Base-by-base conservation (phyloP, 495 filamentous ascomycete species). In the Xylaria castorea region DNA sequence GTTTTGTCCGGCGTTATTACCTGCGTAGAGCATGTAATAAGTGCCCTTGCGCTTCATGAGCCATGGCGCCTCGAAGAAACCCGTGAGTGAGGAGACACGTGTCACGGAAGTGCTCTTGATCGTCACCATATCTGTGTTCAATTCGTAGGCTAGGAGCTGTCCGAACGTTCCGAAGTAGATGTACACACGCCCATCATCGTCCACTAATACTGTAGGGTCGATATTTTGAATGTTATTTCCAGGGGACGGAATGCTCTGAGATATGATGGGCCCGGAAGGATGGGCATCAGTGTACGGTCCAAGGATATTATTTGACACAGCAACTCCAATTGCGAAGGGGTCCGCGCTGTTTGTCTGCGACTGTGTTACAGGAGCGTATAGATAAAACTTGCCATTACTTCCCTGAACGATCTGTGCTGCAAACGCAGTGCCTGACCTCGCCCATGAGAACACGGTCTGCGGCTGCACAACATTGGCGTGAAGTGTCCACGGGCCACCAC, bases 21-120 rank as follows among this genome's bases (percentile, higher is more conserved):
- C 77, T 12, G 79, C 74, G 63, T 77, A 81, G 63, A 74, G 65
- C 48, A 78, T 74, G 55, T 81, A 81, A 66, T 76, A 81, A n/a
- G 74, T 71, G 34, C 66, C 72, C 63, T 77, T 76, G 48, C 79
- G 80, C 71, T 81, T 80, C 57, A 80, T 73, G 1, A 80, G 53
- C 79, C 80, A 81, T 12, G 80, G 79, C 1, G 75, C 79, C 66
- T 81, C 79, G 61, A 75, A 69, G 68, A 78, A 81, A n/a, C 62
- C 64, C 16, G 42, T 51, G 22, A 51, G 42, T 8, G 64, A 50
- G 27, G 32, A 32, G 40, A 50, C 64, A 0, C 71, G 48, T 8
- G 68, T 77, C 22, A 72, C 70, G 11, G 75, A 76, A 32, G 62
- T 64, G 68, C 68, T 55, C 65, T 36, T 60, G 64, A 73, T 62